Conservation (phyloP, 441 rosid genomes). For the Erodium chrysanthum region DNA sequence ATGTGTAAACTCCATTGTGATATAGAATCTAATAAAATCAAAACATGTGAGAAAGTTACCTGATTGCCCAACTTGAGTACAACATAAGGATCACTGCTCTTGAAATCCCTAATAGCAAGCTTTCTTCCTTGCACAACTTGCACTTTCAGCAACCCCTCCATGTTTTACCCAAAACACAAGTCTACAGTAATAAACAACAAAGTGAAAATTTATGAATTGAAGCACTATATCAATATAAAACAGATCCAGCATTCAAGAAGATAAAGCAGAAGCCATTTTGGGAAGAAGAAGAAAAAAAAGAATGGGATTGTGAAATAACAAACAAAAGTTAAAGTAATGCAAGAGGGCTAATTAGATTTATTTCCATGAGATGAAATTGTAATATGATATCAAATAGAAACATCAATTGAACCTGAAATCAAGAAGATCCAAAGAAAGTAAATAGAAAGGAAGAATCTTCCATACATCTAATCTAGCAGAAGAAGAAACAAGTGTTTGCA, state of each 20-base stretch:
- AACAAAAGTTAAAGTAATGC: not conserved
- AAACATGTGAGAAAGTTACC: conserved; percentile 28
- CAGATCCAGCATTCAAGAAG: not conserved
- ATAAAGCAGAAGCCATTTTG: no score
- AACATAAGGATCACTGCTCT: conserved; percentile 93
- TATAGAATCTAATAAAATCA: no score
- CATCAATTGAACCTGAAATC: not conserved
- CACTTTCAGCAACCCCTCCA: conserved; percentile 68
- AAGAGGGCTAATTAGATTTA: not conserved
- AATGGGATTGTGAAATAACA: not conserved
- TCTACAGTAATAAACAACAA: not conserved
- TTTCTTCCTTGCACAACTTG: conserved; percentile 65
- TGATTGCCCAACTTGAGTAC: conserved; percentile 72
- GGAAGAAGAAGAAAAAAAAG: not conserved
- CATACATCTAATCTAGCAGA: not conserved
- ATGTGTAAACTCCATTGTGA: not conserved
- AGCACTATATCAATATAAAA: not conserved
- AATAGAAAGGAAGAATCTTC: not conserved
- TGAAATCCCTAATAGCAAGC: conserved; percentile 81
- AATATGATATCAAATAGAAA: no score
- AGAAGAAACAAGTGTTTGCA: not conserved
- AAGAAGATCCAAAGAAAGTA: no score
- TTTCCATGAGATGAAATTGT: not conserved
- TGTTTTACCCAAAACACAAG: conserved; percentile 18
- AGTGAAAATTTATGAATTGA: not conserved